Conservation (phyloP, 768 basidiomycete genomes). For the Termitomyces sp. region DNA sequence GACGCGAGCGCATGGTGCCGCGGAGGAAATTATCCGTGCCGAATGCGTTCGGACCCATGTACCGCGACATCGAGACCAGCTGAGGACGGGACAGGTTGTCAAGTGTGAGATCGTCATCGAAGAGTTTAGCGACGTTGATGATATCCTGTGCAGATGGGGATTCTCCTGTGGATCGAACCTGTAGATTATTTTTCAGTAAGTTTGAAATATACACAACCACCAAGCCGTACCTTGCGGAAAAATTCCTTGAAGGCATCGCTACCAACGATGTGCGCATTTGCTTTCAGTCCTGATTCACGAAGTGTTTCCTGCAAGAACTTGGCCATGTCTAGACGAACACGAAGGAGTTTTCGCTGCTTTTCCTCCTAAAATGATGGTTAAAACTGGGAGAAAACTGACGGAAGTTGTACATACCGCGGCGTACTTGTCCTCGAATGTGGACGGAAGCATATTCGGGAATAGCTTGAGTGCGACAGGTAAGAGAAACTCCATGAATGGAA, state of each 20-base stretch:
- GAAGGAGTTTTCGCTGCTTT: slow-evolving; percentile 92
- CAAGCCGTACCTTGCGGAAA: slow-evolving; percentile 81
- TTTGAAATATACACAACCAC: neutral
- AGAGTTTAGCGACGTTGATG: slow-evolving; percentile 92
- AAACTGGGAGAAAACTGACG: neutral
- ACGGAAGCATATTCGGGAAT: slow-evolving; percentile 98
- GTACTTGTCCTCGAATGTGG: slow-evolving; percentile 97
- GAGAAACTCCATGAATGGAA: slow-evolving; percentile 98
- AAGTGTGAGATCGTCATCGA: slow-evolving; percentile 95
- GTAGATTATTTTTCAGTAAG: neutral
- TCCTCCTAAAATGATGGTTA: slow-evolving; percentile 65
- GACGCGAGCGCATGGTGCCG: slow-evolving; percentile 79
- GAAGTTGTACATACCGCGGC: slow-evolving; percentile 54
- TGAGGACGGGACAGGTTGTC: slow-evolving; percentile 99
- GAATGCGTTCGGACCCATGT: slow-evolving; percentile 98
- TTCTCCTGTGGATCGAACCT: slow-evolving; percentile 95
- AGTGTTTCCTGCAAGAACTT: slow-evolving; percentile 99
- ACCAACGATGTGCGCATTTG: slow-evolving; percentile 89
- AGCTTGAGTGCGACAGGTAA: slow-evolving; percentile 94
- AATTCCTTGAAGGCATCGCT: slow-evolving; percentile 98
- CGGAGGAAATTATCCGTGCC: slow-evolving; percentile 98
- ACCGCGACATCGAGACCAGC: slow-evolving; percentile 93
- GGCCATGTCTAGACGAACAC: slow-evolving; percentile 96
- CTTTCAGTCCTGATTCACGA: slow-evolving; percentile 88
- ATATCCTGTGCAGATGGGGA: slow-evolving; percentile 84